A percentile compares a stretch with the other conserved stretches of the same genome.
These are phyloP conservation scores for Geotrichum restrictum DNA, from an alignment of 1,139 yeast species.

Conservation along the genomic window DNA sequence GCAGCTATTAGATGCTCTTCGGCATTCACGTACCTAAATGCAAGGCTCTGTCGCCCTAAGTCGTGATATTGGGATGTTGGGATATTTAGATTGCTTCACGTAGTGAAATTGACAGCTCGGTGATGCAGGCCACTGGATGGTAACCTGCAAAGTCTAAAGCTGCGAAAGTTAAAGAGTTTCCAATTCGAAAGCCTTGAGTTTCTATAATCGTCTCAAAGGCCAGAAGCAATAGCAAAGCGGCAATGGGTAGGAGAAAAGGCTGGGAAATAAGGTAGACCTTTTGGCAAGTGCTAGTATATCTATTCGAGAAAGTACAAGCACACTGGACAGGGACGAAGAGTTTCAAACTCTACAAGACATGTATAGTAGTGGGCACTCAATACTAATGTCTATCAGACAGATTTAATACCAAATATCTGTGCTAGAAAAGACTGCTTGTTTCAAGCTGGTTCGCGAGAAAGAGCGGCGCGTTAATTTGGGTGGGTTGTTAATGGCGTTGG, in stretches of 20 bases:
- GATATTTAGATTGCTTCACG: not conserved
- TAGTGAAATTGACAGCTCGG: not conserved
- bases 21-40: not conserved
- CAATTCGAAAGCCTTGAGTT: no score
- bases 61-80: not conserved
- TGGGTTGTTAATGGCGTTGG: not conserved
- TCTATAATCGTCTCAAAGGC: no score
- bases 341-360: no score
- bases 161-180: not conserved
- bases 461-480: not conserved
- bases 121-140: constrained; percentile 12
- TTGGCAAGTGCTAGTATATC: not conserved
- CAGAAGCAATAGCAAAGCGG: not conserved
- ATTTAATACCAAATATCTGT: no score
- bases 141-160: constrained; percentile 9
- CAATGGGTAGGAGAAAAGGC: not conserved
- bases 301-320: no score
- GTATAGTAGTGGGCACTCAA: no score
- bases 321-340: no score
- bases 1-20: no score
- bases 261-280: not conserved
- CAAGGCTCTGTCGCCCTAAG: not conserved
- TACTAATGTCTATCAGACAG: no score
- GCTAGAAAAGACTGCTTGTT: no score
- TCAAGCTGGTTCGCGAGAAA: no score